These are phyloP conservation scores for Heritiera fomes DNA, from an alignment of 345 rosid species.

Conservation along the genomic window DNA sequence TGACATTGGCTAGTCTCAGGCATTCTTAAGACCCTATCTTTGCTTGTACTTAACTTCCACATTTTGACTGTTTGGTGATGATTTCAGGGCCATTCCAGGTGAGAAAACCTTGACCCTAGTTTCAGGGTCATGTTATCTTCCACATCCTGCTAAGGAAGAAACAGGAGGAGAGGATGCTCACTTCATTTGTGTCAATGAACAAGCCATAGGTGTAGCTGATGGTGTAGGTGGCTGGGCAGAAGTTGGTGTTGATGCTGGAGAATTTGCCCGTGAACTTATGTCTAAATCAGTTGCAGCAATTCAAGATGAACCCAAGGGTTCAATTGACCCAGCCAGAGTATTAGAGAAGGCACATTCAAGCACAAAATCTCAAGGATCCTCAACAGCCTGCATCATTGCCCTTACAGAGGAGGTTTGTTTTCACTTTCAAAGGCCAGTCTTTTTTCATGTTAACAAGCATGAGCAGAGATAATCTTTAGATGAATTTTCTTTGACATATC, in stretches of 20 bases:
- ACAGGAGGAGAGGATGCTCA: constrained; percentile 99
- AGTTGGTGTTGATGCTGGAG: constrained; percentile 83
- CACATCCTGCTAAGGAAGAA: constrained; percentile 92
- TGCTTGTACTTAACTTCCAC: background rate
- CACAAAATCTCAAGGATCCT: constrained; percentile 83
- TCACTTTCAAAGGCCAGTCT: background rate
- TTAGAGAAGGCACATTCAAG: constrained; percentile 84
- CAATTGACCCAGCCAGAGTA: constrained; percentile 70
- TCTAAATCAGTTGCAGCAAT: constrained; percentile 72
- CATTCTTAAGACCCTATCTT: background rate
- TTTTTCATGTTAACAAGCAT: background rate
- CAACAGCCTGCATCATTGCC: constrained; percentile 91
- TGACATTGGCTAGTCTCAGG: background rate
- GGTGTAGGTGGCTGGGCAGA: constrained; percentile 99
- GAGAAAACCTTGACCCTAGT: constrained; percentile 62
- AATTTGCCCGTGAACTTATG: constrained; percentile 85
- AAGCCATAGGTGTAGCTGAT: constrained; percentile 95
- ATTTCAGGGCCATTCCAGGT: constrained; percentile 39
- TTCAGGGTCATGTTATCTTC: constrained; percentile 80
- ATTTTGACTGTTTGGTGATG: constrained; percentile 24
- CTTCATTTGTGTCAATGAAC: constrained; percentile 73
- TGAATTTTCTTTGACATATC: background rate
- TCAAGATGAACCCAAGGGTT: constrained; percentile 65
- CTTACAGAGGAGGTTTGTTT: constrained; percentile 66
- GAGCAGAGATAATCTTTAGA: background rate